Base-by-base conservation (phyloP, 805 yeast genomes). In the Cyberlindnera euphorbiae region DNA sequence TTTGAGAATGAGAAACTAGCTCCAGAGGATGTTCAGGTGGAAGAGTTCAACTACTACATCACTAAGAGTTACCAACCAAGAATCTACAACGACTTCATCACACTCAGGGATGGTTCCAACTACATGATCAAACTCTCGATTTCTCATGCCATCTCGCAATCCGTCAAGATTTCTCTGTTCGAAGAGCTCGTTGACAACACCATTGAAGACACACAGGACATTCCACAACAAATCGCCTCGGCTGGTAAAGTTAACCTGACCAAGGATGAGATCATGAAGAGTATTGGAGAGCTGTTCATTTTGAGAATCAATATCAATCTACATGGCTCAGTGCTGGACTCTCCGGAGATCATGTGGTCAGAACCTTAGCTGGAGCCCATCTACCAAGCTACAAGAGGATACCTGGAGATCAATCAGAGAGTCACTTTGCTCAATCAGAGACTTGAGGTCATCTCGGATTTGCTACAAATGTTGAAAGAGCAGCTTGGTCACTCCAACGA, bases 261-360 rank as follows among this genome's bases (percentile, higher is more conserved):
- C 19, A 77, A 95, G 52, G 90, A 82, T 50, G 96, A 89, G 49
- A 93, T 93, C 38, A 93, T 93, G 97, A 93, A 88, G 63, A 82
- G 93, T 40, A 93, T 93, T 39, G 98, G 98, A 10, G 97, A 93
- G 60, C 71, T 93, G 44, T 93, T 93, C 59, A 93, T 93, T 41
- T 64, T 93, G 46, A 61, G 94, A 43, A 84, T 84, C 30, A 84
- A 84, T 56, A 84, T 84, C 42, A 84, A 84, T 52, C 63, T 84
- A 36, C 93, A 84, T 63, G 93, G 93, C 1, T 81, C 90, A 0
- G 94, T 93, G 18, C 67, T 93, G 43, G 98, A 93, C 58, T 85
- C 96, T 2, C 98, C 98, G 1, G 98, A 93, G 59, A 75, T 93
- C 40, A 88, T 93, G 96, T 93, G 98, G 98, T 79, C 97, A 0